Conservation (phyloP, 2,329 filamentous ascomycete genomes). For the Pseudocercospora vitis region DNA sequence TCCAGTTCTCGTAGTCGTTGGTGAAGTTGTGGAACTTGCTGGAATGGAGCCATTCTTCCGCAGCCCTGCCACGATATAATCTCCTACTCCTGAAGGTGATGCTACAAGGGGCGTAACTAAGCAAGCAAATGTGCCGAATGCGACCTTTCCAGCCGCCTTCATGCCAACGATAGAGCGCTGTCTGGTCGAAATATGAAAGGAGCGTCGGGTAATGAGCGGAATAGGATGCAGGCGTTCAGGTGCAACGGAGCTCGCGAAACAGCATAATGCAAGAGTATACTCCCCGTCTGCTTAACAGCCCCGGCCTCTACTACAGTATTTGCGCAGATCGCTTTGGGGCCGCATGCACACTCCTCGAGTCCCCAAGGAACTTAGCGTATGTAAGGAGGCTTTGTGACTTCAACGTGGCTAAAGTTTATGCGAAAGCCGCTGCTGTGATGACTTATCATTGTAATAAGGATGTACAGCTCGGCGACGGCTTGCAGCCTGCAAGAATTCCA, state of each 20-base stretch:
- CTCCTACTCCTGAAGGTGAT: conserved; percentile 1
- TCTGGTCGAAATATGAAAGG: not conserved
- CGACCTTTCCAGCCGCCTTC: not conserved
- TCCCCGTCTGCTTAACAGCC: not conserved
- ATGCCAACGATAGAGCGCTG: not conserved
- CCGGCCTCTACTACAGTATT: not conserved
- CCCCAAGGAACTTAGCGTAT: not conserved
- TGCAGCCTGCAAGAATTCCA: no score
- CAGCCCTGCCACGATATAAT: conserved; percentile 8
- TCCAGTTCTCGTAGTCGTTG: not conserved
- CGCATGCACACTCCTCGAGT: not conserved
- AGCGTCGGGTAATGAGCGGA: not conserved
- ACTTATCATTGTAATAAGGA: no score
- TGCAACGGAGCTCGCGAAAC: not conserved
- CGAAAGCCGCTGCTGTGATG: not conserved
- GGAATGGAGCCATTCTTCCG: not conserved
- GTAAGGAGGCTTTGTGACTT: not conserved
- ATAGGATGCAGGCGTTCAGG: conserved; percentile 1
- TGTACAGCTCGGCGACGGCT: not conserved
- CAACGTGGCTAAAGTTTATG: not conserved
- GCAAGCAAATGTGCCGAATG: not conserved
- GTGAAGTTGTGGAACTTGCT: not conserved
- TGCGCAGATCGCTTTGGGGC: not conserved
- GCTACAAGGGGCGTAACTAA: not conserved
- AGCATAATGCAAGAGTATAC: not conserved